phyloP scores from a whole-genome alignment of 2,329 filamentous ascomycete genomes.

The Monosporascus sp. region DNA sequence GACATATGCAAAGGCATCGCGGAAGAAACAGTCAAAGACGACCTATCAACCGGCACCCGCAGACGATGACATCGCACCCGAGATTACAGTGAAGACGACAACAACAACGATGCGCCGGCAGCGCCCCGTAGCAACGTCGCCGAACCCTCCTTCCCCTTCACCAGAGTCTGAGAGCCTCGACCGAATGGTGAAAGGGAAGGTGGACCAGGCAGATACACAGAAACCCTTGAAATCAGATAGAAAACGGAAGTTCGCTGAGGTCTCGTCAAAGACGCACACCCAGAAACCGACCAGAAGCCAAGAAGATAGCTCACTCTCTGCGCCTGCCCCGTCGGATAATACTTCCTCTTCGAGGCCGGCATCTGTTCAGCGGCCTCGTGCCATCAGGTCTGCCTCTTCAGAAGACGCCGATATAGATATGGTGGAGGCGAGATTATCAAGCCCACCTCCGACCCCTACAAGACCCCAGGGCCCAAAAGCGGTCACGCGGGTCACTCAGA shows the following conservation, averaged over 20 bases:
- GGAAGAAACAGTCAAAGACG: constrained; percentile 20
- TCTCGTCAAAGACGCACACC: constrained; percentile 17
- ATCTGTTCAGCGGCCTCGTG: constrained; percentile 8
- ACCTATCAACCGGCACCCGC: constrained; percentile 11
- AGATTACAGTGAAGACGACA: constrained; percentile 10
- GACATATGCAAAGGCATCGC: constrained; percentile 24
- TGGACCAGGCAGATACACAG: constrained; percentile 4
- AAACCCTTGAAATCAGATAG: constrained; percentile 14
- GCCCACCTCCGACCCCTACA: constrained; percentile 25
- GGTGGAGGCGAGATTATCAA: constrained; percentile 19
- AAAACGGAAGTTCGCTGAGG: constrained; percentile 27
- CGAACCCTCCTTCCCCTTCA: constrained; percentile 11
- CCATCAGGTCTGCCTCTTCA: constrained; percentile 9
- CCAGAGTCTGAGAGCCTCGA: constrained; percentile 8
- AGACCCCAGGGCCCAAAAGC: constrained; percentile 6
- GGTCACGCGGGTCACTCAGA: background rate
- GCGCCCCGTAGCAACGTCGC: constrained; percentile 14
- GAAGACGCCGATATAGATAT: constrained; percentile 18
- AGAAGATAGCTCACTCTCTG: constrained; percentile 9
- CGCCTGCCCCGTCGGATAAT: constrained; percentile 11
- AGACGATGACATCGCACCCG: constrained; percentile 12
- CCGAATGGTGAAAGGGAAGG: constrained; percentile 5
- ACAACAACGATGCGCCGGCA: constrained; percentile 9
- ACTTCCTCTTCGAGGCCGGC: constrained; percentile 3
- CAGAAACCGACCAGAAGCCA: constrained; percentile 11